Evolutionary conservation across 805 yeast species (phyloP).

Genomic region (Alloascoidea hylecoeti): DNA sequence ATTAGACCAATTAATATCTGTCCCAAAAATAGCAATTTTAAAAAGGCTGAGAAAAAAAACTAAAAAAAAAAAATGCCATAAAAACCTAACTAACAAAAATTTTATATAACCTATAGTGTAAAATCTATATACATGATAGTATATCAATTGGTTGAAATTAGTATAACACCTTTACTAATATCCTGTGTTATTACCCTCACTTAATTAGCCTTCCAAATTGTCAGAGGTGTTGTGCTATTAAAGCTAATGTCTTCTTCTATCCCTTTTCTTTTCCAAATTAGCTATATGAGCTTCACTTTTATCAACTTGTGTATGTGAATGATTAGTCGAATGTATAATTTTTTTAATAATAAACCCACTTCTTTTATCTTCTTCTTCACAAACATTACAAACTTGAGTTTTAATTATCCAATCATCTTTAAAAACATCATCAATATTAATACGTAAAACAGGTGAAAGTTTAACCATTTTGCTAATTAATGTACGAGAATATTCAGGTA

Average conservation of each 20-base stretch:
- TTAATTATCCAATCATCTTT: slow-evolving; percentile 53
- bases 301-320: slow-evolving; percentile 78
- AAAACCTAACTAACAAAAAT: no score
- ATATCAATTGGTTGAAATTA: no score
- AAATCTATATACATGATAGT: no score
- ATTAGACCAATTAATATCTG: no score
- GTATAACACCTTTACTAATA: no score
- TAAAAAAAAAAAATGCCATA: no score
- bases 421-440: slow-evolving; percentile 68
- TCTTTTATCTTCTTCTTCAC: slow-evolving; percentile 19
- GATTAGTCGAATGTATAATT: slow-evolving; percentile 36
- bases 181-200: no score
- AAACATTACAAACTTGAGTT: slow-evolving; percentile 56
- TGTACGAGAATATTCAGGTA: slow-evolving; percentile 56
- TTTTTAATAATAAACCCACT: slow-evolving; percentile 22
- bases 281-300: slow-evolving; percentile 95
- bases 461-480: slow-evolving; percentile 68
- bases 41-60: no score
- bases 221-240: no score
- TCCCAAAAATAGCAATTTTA: no score
- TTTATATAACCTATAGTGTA: no score
- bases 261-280: slow-evolving; percentile 66
- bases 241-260: slow-evolving; percentile 11
- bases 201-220: no score
- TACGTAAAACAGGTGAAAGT: slow-evolving; percentile 76